phyloP scores from a whole-genome alignment of 2,329 filamentous ascomycete genomes.

The Diaporthe longicolla region DNA sequence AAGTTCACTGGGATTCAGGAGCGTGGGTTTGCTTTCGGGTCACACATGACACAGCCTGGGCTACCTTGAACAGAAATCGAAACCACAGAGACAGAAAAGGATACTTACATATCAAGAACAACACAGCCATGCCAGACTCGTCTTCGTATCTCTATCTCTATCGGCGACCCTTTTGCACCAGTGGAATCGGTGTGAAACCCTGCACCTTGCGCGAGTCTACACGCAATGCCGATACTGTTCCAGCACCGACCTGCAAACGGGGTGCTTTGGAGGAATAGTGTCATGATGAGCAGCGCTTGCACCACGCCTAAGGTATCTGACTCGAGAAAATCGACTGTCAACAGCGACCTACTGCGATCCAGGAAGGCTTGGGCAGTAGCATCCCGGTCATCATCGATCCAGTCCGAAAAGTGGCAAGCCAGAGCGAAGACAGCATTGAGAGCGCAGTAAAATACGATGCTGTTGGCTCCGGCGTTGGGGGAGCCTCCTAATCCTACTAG shows the following conservation, averaged over 20 bases:
- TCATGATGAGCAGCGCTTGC: constrained; percentile 56
- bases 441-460: constrained; percentile 46
- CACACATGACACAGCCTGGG: background rate
- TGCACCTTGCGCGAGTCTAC: constrained; percentile 3
- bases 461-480: background rate
- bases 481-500: constrained; percentile 1
- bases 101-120: background rate
- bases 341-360: constrained; percentile 52
- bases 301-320: constrained; percentile 55
- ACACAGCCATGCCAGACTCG: constrained; percentile 13
- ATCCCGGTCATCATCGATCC: constrained; percentile 48
- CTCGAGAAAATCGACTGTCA: constrained; percentile 56
- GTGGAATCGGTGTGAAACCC: background rate
- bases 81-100: background rate
- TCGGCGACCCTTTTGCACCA: background rate
- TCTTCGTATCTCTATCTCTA: background rate
- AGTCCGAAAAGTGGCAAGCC: constrained; percentile 56
- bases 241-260: background rate
- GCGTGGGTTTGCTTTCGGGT: background rate
- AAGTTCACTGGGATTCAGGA: background rate
- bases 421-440: constrained; percentile 60
- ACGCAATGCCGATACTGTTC: constrained; percentile 3
- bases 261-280: constrained; percentile 47
- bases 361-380: constrained; percentile 53
- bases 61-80: background rate